These are phyloP conservation scores for Striga asiatica DNA, from an alignment of 257 asterid genomes.

Conservation along the genomic window DNA sequence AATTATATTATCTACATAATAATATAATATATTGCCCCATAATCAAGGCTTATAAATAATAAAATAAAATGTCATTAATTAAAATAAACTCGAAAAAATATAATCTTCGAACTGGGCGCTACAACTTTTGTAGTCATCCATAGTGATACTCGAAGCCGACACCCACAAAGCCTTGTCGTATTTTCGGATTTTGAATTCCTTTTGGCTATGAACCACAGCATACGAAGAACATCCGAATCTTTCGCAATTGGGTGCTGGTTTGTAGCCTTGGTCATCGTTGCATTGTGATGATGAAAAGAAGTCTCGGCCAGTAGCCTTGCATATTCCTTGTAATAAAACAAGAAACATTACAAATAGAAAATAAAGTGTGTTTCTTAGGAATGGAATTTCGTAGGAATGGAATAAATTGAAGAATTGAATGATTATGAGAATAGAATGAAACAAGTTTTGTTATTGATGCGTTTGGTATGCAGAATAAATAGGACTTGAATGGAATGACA, in stretches of 20 bases:
- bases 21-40: too few species aligned
- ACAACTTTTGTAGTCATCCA: not conserved
- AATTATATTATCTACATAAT: too few species aligned
- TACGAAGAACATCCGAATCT: slow-evolving; percentile 11
- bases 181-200: slow-evolving; percentile 18
- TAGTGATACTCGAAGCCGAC: not conserved
- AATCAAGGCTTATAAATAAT: too few species aligned
- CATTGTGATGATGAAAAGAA: too few species aligned
- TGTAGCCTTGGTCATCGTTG: too few species aligned
- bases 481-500: too few species aligned
- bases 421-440: too few species aligned
- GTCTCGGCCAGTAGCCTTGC: not conserved
- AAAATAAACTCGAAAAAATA: not conserved
- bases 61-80: too few species aligned
- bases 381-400: not conserved
- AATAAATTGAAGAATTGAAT: too few species aligned
- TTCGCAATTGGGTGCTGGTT: slow-evolving; percentile 8
- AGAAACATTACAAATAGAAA: not conserved
- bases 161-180: slow-evolving; percentile 16
- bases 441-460: too few species aligned
- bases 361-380: not conserved
- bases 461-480: too few species aligned
- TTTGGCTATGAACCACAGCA: not conserved
- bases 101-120: slow-evolving; percentile 11
- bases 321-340: not conserved